These are phyloP conservation scores for Candida nemodendra DNA, from an alignment of 805 yeast species.

Conservation along the genomic window DNA sequence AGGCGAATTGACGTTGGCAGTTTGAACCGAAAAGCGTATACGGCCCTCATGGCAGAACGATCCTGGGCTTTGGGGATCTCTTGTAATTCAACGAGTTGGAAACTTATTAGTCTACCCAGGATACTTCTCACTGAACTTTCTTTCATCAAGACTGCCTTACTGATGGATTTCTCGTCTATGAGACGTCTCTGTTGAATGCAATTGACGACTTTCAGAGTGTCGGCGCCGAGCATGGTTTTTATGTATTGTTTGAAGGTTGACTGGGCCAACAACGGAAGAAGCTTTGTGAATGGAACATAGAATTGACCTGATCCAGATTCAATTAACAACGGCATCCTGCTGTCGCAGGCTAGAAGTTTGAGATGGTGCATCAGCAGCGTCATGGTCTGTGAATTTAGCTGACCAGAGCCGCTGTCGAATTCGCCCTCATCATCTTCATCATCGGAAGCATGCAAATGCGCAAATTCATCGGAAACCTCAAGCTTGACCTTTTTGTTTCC, in stretches of 20 bases:
- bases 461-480: conserved; percentile 31
- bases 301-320: conserved; percentile 56
- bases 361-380: conserved; percentile 52
- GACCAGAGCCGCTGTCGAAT: conserved; percentile 15
- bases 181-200: conserved; percentile 69
- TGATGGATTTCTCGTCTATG: conserved; percentile 81
- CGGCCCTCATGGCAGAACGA: conserved; percentile 86
- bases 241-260: conserved; percentile 55
- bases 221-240: conserved; percentile 60
- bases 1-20: conserved; percentile 34
- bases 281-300: conserved; percentile 59
- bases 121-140: conserved; percentile 75
- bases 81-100: conserved; percentile 80
- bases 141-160: conserved; percentile 71
- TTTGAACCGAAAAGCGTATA: conserved; percentile 69
- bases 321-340: conserved; percentile 56
- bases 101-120: conserved; percentile 60
- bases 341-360: conserved; percentile 55
- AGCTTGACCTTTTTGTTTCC: conserved; percentile 27
- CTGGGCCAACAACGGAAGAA: conserved; percentile 46
- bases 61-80: conserved; percentile 92
- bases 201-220: conserved; percentile 71
- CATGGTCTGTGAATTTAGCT: conserved; percentile 20
- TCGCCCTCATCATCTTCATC: conserved; percentile 30
- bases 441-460: conserved; percentile 27